Evolutionary conservation across 2,329 filamentous ascomycete genomes (phyloP), one percentile per base, ranked within the genome.

Genomic region (Xylaria sp.): DNA sequence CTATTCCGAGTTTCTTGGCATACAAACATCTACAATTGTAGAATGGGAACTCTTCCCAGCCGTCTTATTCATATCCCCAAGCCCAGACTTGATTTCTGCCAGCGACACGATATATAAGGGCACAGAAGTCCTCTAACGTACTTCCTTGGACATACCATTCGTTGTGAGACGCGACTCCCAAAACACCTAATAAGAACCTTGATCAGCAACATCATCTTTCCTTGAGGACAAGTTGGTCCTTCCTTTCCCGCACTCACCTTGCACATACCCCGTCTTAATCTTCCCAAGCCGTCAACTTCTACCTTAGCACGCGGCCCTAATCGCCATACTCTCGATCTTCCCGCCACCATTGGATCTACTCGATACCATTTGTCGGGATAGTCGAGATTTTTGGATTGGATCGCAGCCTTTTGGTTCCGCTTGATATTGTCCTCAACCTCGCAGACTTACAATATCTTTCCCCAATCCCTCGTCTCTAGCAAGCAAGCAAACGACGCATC

Each of bases 361-460:
- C 62, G 65, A 67, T 60, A 59, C 62, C 59, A 58, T 42, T 54
- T 44, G n/a, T 63, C 62, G 67, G 62, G 61, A 53, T 58, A 63
- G 62, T 69, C 68, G 66, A 72, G 68, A 64, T 71, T 73, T 72
- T 73, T 73, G 71, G 70, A 73, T 73, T 73, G 71, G 70, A 73
- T 72, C 69, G 70, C 56, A 53, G 60, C 58, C 65, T 73, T 73
- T 72, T 67, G 68, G 68, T 62, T 63, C 56, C 44, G 64, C 63
- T 66, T 66, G 60, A 38, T 69, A 72, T 73, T 69, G 63, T 66
- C 70, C 65, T 65, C 67, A 58, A 36, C 51, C 57, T 67, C 63
- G 54, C 71, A 71, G 64, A 67, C 62, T 72, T 73, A 73, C 65
- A 71, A 73, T 72, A 73, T 73, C 70, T 66, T 70, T 73, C 71